phyloP scores from a whole-genome alignment of 2,329 filamentous ascomycete genomes.

The Cercospora zeina region DNA sequence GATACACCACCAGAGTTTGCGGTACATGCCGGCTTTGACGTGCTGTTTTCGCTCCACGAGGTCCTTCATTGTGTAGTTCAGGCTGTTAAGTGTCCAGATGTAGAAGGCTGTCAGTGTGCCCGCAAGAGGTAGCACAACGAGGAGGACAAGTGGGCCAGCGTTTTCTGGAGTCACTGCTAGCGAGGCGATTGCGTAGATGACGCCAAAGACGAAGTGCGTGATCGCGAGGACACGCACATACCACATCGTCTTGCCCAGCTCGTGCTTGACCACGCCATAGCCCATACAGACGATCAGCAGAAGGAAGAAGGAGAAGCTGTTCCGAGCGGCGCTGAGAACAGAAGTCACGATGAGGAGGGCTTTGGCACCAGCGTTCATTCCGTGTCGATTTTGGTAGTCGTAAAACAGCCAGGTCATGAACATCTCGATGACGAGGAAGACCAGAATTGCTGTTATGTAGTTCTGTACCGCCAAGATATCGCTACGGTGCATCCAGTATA shows the following conservation, averaged over 20 bases:
- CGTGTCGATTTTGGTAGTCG: conserved; percentile 90
- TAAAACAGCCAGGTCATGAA: conserved; percentile 99
- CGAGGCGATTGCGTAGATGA: conserved; percentile 89
- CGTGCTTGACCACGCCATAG: conserved; percentile 94
- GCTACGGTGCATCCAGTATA: conserved; percentile 90
- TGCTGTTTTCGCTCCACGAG: conserved; percentile 92
- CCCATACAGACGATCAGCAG: conserved; percentile 99
- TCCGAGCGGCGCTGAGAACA: conserved; percentile 86
- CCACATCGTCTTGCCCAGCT: conserved; percentile 88
- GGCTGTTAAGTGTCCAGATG: conserved; percentile 95
- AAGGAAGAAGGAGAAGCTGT: conserved; percentile 98
- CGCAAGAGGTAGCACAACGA: conserved; percentile 89
- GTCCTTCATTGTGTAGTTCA: conserved; percentile 94
- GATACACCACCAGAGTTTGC: conserved; percentile 98
- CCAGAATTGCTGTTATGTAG: conserved; percentile 94
- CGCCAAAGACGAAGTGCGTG: conserved; percentile 90
- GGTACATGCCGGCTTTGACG: conserved; percentile 93
- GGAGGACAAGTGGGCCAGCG: conserved; percentile 83
- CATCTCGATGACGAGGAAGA: conserved; percentile 94
- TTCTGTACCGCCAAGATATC: conserved; percentile 98
- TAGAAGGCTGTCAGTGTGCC: conserved; percentile 95
- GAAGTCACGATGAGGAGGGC: conserved; percentile 88
- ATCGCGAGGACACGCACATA: conserved; percentile 88
- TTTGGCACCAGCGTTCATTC: conserved; percentile 78
- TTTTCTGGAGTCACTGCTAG: conserved; percentile 85